Percentiles rank a stretch among this genome's conserved stretches.
These are phyloP conservation scores for Pichia cabralensis DNA, from an alignment of 805 yeast species.

Conservation along the genomic window DNA sequence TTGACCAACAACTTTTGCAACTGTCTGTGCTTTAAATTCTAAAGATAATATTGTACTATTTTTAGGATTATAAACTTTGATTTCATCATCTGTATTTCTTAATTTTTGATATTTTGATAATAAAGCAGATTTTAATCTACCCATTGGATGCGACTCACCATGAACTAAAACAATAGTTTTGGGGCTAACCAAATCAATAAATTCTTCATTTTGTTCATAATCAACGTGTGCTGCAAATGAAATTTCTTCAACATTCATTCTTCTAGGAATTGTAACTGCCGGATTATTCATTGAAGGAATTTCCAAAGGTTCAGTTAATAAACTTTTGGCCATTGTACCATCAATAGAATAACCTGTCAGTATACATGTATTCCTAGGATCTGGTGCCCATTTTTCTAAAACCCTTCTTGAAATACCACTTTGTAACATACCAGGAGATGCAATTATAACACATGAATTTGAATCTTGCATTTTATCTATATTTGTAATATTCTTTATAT, in stretches of 20 bases:
- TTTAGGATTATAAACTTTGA: slow-evolving; percentile 83
- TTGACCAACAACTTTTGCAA: slow-evolving; percentile 62
- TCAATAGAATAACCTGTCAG: slow-evolving; percentile 97
- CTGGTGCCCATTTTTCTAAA: slow-evolving; percentile 96
- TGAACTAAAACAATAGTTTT: slow-evolving; percentile 83
- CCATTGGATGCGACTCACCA: slow-evolving; percentile 98
- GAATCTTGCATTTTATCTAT: slow-evolving; percentile 83
- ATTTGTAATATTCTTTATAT: slow-evolving; percentile 67
- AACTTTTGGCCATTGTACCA: slow-evolving; percentile 92
- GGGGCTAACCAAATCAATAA: slow-evolving; percentile 83
- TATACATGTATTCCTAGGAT: slow-evolving; percentile 76
- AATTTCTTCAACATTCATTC: slow-evolving; percentile 81
- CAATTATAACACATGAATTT: slow-evolving; percentile 93
- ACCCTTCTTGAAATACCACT: slow-evolving; percentile 89
- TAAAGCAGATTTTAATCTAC: slow-evolving; percentile 86
- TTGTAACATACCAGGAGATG: slow-evolving; percentile 97
- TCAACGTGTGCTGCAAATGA: slow-evolving; percentile 99
- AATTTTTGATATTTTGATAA: slow-evolving; percentile 74
- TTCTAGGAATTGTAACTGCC: slow-evolving; percentile 75
- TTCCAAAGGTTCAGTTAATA: slow-evolving; percentile 82
- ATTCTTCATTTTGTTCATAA: slow-evolving; percentile 83
- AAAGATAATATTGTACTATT: slow-evolving; percentile 75
- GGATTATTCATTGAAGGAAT: slow-evolving; percentile 78
- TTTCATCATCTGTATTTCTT: slow-evolving; percentile 82
- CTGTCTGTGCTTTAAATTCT: slow-evolving; percentile 71